Conservation (phyloP, 176 grass and related monocot genomes). For the Juncus effusus region DNA sequence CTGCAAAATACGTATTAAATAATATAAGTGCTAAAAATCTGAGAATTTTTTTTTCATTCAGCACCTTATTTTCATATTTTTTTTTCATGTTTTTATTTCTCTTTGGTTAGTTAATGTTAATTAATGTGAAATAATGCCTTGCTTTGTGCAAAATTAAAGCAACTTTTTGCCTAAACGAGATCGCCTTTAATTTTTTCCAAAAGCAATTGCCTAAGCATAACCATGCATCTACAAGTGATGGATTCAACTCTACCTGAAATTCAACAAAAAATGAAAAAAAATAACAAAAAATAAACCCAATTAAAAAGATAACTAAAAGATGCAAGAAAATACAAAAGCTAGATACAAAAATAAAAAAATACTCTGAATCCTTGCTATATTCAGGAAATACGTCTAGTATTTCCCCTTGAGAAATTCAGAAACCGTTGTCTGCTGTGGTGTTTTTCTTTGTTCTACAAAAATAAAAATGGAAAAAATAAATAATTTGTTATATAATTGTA, state of each 20-base stretch:
- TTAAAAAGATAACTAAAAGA: not conserved
- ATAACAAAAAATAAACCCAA: slow-evolving; percentile 1
- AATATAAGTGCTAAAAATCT: slow-evolving; percentile 17
- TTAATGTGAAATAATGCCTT: slow-evolving; percentile 49
- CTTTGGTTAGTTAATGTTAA: slow-evolving; percentile 4
- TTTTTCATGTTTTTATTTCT: not conserved
- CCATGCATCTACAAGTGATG: slow-evolving; percentile 92
- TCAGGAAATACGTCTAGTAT: slow-evolving; percentile 79
- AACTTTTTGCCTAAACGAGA: slow-evolving; percentile 75
- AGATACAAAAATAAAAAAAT: slow-evolving; percentile 2
- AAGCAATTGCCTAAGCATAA: slow-evolving; percentile 92
- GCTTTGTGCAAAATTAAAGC: slow-evolving; percentile 63
- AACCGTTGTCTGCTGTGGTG: slow-evolving; percentile 58
- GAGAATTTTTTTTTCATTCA: slow-evolving; percentile 11
- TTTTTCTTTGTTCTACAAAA: slow-evolving; percentile 68
- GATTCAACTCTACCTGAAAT: slow-evolving; percentile 93
- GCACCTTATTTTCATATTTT: not conserved
- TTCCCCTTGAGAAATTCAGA: slow-evolving; percentile 90
- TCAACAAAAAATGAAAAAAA: slow-evolving; percentile 8
- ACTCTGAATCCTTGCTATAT: slow-evolving; percentile 90
- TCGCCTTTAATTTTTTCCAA: slow-evolving; percentile 89
- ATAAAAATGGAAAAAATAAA: not conserved
- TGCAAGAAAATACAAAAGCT: not conserved
- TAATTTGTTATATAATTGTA: not conserved
- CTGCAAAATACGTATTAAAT: slow-evolving; percentile 42